Evolutionary conservation across 106 monocot genomes (phyloP), one percentile per base, ranked within the genome.

Genomic region (Ottelia alismoides): DNA sequence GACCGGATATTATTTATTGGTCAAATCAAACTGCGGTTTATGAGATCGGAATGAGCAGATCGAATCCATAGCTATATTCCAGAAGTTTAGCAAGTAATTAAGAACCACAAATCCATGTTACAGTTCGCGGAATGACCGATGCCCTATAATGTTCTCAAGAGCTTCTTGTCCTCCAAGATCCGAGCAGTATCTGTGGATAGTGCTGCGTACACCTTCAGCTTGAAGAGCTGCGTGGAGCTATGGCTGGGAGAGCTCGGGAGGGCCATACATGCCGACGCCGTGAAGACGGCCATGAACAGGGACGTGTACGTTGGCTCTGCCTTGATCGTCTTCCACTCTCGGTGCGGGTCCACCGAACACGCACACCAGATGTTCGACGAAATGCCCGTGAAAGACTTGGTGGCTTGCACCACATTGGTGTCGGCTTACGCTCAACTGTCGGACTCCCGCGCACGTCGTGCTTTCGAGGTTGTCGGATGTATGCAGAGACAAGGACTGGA

Each of bases 381-480:
- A 43, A 80, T 89, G 1, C 32, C 65, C 2, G 54, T 73, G 2
- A 89, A 80, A 76, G 83, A 89, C 71, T 24, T 79, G 31, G 71
- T 89, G 53, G 68, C 66, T 22, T 89, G 69, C 31, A 89, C 79
- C 1, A 44, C 88, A 18, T 60, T 89, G 71, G 30, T 89, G 48
- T 74, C 79, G 2, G 83, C 70, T 2, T 83, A 74, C 74, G 60
- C 83, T 18, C 57, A 64, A 53, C 25, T 53, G 24, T n/a, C 51
- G n/a, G 75, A 70, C 45, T 48, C 28, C 11, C 28, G 23, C 57
- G 35, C 55, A n/a, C 16, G 28, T 18, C 48, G 24, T 35, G 76
- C 85, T 45, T 85, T 85, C 67, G 16, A 53, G 31, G 80, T 71
- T 53, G 74, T 53, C 35, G 58, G 28, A 12, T 55, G 45, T 32